Percentiles rank a stretch among this genome's conserved stretches.
phyloP scores from a whole-genome alignment of 1,139 yeast genomes.

The Candida tetrigidarum region DNA sequence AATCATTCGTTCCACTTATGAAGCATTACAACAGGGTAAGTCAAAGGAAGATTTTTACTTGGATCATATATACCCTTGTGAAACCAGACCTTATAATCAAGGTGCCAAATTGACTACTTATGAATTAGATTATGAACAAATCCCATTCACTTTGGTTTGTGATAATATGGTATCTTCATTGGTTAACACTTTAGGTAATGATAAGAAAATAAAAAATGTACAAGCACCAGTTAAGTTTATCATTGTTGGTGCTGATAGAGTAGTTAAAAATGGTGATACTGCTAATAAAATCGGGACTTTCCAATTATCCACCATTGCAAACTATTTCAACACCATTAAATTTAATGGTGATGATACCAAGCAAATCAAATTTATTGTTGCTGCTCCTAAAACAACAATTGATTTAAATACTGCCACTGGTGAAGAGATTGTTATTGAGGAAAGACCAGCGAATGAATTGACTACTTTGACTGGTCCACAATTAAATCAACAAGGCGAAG shows the following conservation, averaged over 20 bases:
- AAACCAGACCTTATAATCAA: slow-evolving; percentile 96
- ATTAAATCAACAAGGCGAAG: slow-evolving; percentile 28
- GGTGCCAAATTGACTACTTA: slow-evolving; percentile 94
- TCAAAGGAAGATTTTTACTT: slow-evolving; percentile 44
- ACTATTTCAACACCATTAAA: slow-evolving; percentile 42
- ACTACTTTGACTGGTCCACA: slow-evolving; percentile 74
- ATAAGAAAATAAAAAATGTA: slow-evolving; percentile 12
- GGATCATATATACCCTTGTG: slow-evolving; percentile 82
- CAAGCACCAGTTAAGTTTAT: slow-evolving; percentile 75
- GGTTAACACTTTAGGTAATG: slow-evolving; percentile 39
- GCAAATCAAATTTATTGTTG: slow-evolving; percentile 81
- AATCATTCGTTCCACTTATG: slow-evolving; percentile 74
- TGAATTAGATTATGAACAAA: slow-evolving; percentile 81
- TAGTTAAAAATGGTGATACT: slow-evolving; percentile 90
- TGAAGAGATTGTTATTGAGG: slow-evolving; percentile 79
- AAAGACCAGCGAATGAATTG: slow-evolving; percentile 81
- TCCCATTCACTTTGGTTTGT: slow-evolving; percentile 87
- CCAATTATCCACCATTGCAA: slow-evolving; percentile 76
- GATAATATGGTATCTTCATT: slow-evolving; percentile 92
- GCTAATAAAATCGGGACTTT: slow-evolving; percentile 97
- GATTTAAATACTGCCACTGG: slow-evolving; percentile 73
- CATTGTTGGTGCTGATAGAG: slow-evolving; percentile 98
- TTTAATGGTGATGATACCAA: slow-evolving; percentile 20
- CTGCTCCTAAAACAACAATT: slow-evolving; percentile 93
- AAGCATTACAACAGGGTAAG: slow-evolving; percentile 32